Conservation (phyloP, 306 rosid genomes). For the Castanea sativa region DNA sequence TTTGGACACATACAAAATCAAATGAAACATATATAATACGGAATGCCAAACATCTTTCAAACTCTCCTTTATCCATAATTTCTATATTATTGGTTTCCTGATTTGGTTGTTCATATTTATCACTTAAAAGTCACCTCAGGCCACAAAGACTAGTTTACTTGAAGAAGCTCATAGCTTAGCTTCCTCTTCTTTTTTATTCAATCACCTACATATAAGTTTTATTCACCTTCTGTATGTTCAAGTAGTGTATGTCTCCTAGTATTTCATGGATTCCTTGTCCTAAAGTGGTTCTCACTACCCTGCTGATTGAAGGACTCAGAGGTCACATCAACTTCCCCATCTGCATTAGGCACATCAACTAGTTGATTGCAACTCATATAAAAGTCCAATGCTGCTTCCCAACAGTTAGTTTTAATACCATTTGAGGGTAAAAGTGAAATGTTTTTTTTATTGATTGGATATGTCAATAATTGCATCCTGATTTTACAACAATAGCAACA, state of each 20-base stretch:
- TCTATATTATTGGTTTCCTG: conserved; percentile 51
- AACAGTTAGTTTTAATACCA: not conserved
- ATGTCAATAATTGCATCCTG: no score
- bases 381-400: not conserved
- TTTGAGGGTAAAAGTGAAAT: not conserved
- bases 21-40: conserved; percentile 17
- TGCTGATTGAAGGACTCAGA: not conserved
- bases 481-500: no score
- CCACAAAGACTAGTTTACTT: conserved; percentile 25
- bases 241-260: conserved; percentile 40
- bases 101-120: conserved; percentile 40
- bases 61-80: conserved; percentile 27
- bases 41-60: conserved; percentile 34
- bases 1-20: conserved; percentile 27
- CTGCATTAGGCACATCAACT: not conserved
- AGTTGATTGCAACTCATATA: not conserved
- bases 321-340: conserved; percentile 9
- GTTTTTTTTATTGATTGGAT: not conserved
- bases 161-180: no score
- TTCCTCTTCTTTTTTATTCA: not conserved
- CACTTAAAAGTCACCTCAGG: conserved; percentile 30
- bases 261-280: conserved; percentile 48
- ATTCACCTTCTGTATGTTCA: conserved; percentile 16
- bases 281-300: not conserved
- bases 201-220: conserved; percentile 19